phyloP scores from a whole-genome alignment of 306 rosid species.

The Vicia sativa region DNA sequence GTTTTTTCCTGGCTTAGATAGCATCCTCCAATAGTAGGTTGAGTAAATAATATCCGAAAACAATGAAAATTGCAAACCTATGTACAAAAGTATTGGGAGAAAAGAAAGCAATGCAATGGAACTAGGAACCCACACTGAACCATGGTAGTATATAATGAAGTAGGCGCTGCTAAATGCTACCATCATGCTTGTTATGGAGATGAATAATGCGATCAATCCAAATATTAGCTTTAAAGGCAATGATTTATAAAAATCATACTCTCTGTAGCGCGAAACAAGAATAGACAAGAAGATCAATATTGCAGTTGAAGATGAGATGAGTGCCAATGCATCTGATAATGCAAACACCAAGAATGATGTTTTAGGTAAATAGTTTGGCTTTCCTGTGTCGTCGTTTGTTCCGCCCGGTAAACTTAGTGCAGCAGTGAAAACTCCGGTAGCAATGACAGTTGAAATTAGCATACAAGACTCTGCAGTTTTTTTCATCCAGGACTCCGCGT shows the following conservation, averaged over 20 bases:
- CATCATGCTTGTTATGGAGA: slow-evolving; percentile 51
- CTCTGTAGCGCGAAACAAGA: too few relatives aligned
- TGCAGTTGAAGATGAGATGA: too few relatives aligned
- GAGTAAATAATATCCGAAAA: neutral
- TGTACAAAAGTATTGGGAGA: slow-evolving; percentile 33
- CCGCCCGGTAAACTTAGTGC: slow-evolving; percentile 55
- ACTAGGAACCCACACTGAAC: slow-evolving; percentile 31
- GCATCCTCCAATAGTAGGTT: neutral
- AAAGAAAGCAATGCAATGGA: neutral
- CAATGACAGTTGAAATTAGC: slow-evolving; percentile 52
- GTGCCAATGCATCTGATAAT: too few relatives aligned
- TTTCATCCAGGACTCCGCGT: slow-evolving; percentile 61
- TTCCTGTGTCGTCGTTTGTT: slow-evolving; percentile 19
- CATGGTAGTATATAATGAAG: slow-evolving; percentile 36
- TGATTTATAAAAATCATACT: too few relatives aligned
- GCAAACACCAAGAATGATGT: neutral
- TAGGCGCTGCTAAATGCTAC: slow-evolving; percentile 45
- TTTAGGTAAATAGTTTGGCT: slow-evolving; percentile 36
- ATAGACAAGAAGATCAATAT: too few relatives aligned
- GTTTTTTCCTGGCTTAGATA: neutral
- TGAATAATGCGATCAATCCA: slow-evolving; percentile 5
- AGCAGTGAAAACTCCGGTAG: slow-evolving; percentile 55
- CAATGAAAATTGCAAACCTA: slow-evolving; percentile 26
- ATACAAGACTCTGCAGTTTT: slow-evolving; percentile 51
- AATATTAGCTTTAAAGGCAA: too few relatives aligned